Base-by-base conservation (phyloP, 2,329 filamentous ascomycete species). In the Colletotrichum endophyticum region DNA sequence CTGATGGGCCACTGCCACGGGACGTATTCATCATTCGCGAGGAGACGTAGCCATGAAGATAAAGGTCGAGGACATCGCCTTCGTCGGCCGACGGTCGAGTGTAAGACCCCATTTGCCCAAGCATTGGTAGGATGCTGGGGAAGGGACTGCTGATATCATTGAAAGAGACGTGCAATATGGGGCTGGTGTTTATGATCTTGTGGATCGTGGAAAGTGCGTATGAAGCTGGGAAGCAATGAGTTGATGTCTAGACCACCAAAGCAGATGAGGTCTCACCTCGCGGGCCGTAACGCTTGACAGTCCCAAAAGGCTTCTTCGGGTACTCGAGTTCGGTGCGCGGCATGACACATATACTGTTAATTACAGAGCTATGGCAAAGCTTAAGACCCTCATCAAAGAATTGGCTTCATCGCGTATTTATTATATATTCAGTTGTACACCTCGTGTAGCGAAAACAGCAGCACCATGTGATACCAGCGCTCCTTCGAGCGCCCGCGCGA, bases 11-110 rank as follows among this genome's bases (percentile, higher is more conserved):
- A 2, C 62, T 72, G 4, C 71, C 77, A 59, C 71, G 76, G 16
- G 92, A 88, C 9, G 94, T 84, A 78, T 93, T 94, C 89, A 96
- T 94, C 39, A 98, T 88, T 9, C 95, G 93, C 1, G 93, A 92
- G 76, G 92, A 95, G 79, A 96, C 93, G 84, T 96, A 98, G 81
- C 95, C 95, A 84, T 98, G 95, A 9, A 98, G 89, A 83, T 98
- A 98, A 77, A 94, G 89, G 74, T 96, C 93, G 7, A 95, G 88
- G 0, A 93, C 92, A 78, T 95, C 92, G 67, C 90, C 88, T 22
- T 90, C 84, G 69, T 89, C 88, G 19, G 91, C 88, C 70, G 90
- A 92, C 7, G 93, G 93, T 0, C 87, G 86, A 11, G 88, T 88
- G 82, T 93, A 97, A 28, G 92, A 94, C 15, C 92, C 94, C 89